Evolutionary conservation across 2,329 filamentous ascomycete genomes (phyloP).

Genomic region (Botrytis aclada): DNA sequence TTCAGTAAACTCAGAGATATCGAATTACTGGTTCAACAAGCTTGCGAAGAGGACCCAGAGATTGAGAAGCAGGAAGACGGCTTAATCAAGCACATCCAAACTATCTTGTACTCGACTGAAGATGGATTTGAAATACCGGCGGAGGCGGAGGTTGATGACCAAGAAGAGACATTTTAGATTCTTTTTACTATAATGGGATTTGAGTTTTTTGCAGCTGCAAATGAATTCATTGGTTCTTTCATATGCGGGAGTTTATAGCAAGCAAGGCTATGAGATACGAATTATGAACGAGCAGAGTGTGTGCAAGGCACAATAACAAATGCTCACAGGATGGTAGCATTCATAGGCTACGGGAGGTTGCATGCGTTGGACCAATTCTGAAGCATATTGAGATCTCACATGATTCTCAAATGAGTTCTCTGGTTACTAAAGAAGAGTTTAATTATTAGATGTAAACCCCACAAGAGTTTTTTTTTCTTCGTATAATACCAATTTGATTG

Average conservation of each 20-base stretch:
- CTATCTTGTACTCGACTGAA: conserved; percentile 96
- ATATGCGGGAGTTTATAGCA: conserved; percentile 32
- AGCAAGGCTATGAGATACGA: conserved; percentile 24
- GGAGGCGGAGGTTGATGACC: conserved; percentile 62
- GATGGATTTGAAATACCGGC: conserved; percentile 86
- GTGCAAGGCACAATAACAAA: conserved; percentile 10
- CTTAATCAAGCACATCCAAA: conserved; percentile 92
- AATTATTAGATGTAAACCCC: conserved; percentile 10
- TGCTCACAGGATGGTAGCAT: conserved; percentile 20
- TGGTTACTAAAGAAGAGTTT: conserved; percentile 14
- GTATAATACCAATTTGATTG: conserved; percentile 16
- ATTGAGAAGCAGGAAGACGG: conserved; percentile 91
- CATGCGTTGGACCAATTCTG: conserved; percentile 8
- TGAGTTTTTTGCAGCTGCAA: conserved; percentile 22
- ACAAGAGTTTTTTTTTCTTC: conserved; percentile 1
- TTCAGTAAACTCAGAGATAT: conserved; percentile 98
- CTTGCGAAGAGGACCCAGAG: conserved; percentile 87
- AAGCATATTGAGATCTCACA: conserved; percentile 19
- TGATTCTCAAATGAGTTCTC: conserved; percentile 13
- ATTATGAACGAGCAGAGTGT: conserved; percentile 26
- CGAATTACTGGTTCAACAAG: conserved; percentile 88
- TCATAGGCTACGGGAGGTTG: conserved; percentile 8
- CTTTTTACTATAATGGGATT: conserved; percentile 25
- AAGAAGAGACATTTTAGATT: conserved; percentile 74
- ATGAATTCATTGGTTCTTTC: conserved; percentile 25